Percentiles rank a stretch among this genome's conserved stretches.
phyloP scores from a whole-genome alignment of 2,329 filamentous ascomycete genomes.

The Leptographium procerum region DNA sequence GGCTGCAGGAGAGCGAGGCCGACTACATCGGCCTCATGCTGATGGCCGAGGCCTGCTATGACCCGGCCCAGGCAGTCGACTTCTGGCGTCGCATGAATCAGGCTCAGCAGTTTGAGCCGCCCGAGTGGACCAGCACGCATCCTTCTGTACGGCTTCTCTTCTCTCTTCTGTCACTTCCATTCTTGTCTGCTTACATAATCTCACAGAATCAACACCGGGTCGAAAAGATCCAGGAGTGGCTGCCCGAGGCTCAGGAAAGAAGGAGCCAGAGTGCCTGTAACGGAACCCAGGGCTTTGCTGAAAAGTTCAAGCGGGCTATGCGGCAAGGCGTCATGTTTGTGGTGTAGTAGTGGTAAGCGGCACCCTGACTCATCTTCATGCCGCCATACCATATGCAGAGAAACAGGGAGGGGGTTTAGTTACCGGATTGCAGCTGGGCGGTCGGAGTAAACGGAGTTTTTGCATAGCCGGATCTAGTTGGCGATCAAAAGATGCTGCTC shows the following conservation, averaged over 20 bases:
- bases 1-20: conserved; percentile 65
- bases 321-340: conserved; percentile 20
- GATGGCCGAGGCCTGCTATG: conserved; percentile 71
- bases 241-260: conserved; percentile 45
- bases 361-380: neutral
- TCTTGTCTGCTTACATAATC: neutral
- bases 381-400: too few species aligned
- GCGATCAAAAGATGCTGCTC: too few species aligned
- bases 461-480: too few species aligned
- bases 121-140: conserved; percentile 67
- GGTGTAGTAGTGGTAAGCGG: conserved; percentile 10
- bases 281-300: conserved; percentile 39
- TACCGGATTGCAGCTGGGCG: too few species aligned
- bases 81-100: conserved; percentile 59
- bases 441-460: neutral
- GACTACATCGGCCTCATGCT: conserved; percentile 75
- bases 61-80: conserved; percentile 53
- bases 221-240: conserved; percentile 52
- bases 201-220: conserved; percentile 48
- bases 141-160: conserved; percentile 43
- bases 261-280: conserved; percentile 41
- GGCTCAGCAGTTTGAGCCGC: conserved; percentile 36
- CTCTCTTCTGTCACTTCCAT: neutral
- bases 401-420: neutral
- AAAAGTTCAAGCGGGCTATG: conserved; percentile 38